Conservation (phyloP, 129 eudicot species). For the sunflower (Helianthus annuus) region DNA sequence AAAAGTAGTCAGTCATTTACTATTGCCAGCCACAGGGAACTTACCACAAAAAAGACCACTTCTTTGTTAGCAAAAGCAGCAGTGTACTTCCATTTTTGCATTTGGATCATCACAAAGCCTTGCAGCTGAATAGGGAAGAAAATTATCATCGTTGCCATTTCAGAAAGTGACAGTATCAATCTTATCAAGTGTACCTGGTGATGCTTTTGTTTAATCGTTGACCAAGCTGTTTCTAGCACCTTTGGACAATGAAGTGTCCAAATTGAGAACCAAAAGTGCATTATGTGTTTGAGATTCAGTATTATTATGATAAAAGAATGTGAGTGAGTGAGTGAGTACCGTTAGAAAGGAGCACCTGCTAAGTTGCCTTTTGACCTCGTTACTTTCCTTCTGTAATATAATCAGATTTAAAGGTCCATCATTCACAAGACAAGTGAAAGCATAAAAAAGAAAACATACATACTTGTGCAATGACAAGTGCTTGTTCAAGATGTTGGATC, state of each 20-base stretch:
- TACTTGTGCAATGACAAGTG: conserved; percentile 76
- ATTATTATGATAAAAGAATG: not conserved
- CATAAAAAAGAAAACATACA: conserved; percentile 23
- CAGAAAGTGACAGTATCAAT: not conserved
- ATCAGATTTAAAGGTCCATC: conserved; percentile 13
- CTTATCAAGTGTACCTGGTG: conserved; percentile 49
- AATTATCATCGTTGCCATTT: not conserved
- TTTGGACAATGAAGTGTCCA: conserved; percentile 17
- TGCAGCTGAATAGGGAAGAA: conserved; percentile 59
- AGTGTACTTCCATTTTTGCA: conserved; percentile 59
- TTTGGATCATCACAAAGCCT: conserved; percentile 48
- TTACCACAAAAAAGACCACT: conserved; percentile 81
- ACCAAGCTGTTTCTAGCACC: conserved; percentile 40
- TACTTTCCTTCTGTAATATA: conserved; percentile 40
- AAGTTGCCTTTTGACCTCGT: conserved; percentile 40
- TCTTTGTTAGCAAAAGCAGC: conserved; percentile 67
- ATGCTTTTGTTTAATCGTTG: conserved; percentile 62
- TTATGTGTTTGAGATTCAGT: not conserved
- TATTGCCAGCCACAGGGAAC: conserved; percentile 4
- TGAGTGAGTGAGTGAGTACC: conserved; percentile 38
- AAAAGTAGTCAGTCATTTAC: not conserved
- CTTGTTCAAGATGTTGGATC: conserved; percentile 88
- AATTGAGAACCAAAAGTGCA: conserved; percentile 27
- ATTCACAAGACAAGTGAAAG: not conserved
- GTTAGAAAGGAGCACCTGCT: conserved; percentile 55